A percentile compares a stretch with the other conserved stretches of the same genome.
Conservation (phyloP, 331 rosid species). For the Saraca asoca region DNA sequence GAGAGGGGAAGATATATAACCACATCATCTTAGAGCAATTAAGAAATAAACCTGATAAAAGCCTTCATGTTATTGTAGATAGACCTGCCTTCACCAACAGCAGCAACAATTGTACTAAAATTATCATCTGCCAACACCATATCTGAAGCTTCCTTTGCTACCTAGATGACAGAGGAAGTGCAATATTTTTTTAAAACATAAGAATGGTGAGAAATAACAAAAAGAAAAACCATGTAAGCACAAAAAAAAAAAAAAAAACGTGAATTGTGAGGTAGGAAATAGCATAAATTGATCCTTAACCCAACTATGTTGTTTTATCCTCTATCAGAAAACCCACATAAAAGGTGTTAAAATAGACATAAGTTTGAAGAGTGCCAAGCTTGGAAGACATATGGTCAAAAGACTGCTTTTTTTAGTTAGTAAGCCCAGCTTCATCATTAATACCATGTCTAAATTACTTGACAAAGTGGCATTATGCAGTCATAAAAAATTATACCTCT, state of each 20-base stretch:
- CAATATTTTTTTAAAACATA: neutral
- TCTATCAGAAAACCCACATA: neutral
- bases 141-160: conserved; percentile 85
- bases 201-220: neutral
- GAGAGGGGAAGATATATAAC: conserved; percentile 8
- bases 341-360: neutral
- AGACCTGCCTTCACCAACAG: conserved; percentile 86
- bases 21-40: neutral
- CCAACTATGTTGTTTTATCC: neutral
- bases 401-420: neutral
- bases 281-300: conserved; percentile 10
- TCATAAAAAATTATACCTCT: conserved; percentile 53
- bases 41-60: conserved; percentile 56
- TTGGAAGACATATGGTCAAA: conserved; percentile 4
- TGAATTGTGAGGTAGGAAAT: conserved; percentile 4
- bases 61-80: conserved; percentile 87
- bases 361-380: neutral
- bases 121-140: conserved; percentile 87
- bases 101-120: conserved; percentile 77
- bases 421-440: no score
- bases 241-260: neutral
- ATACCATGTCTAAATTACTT: no score
- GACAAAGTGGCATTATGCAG: neutral
- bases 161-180: conserved; percentile 45
- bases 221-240: neutral